Evolutionary conservation across 257 asterid species (phyloP).

Genomic region (Solanum paucissectum): DNA sequence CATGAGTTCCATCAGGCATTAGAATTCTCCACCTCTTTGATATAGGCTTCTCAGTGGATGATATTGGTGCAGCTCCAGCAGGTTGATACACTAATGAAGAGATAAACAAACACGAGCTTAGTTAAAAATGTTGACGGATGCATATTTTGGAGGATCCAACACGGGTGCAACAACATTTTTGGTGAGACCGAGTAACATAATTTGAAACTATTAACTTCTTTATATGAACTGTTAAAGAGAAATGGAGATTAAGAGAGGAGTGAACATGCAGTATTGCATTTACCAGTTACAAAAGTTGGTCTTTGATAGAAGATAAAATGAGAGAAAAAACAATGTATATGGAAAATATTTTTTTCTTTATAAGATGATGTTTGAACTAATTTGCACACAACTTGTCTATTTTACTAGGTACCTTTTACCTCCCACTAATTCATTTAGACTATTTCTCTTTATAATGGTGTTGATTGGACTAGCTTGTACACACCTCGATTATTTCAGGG

Average conservation of each 20-base stretch:
- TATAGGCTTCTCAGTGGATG: conserved; percentile 78
- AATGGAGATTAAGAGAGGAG: not conserved
- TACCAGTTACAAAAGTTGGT: not conserved
- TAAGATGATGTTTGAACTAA: not conserved
- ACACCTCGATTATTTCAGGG: not conserved
- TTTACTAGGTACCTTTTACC: not conserved
- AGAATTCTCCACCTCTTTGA: conserved; percentile 93
- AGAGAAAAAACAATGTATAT: not conserved
- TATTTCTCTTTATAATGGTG: not conserved
- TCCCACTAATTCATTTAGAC: not conserved
- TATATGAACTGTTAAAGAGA: not conserved
- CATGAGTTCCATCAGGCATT: conserved; percentile 66
- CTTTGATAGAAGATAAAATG: not conserved
- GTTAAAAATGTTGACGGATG: not conserved
- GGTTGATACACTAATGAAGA: conserved; percentile 64
- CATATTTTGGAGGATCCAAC: not conserved
- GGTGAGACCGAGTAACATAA: not conserved
- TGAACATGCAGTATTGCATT: not conserved
- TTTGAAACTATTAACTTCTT: not conserved
- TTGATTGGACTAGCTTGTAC: not conserved
- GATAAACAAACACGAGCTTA: not conserved
- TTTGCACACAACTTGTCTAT: not conserved
- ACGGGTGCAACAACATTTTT: not conserved
- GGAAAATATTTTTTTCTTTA: not conserved
- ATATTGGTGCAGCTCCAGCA: conserved; percentile 53